phyloP scores from a whole-genome alignment of 108 stramenopile genomes.

The Asterionellopsis glacialis region DNA sequence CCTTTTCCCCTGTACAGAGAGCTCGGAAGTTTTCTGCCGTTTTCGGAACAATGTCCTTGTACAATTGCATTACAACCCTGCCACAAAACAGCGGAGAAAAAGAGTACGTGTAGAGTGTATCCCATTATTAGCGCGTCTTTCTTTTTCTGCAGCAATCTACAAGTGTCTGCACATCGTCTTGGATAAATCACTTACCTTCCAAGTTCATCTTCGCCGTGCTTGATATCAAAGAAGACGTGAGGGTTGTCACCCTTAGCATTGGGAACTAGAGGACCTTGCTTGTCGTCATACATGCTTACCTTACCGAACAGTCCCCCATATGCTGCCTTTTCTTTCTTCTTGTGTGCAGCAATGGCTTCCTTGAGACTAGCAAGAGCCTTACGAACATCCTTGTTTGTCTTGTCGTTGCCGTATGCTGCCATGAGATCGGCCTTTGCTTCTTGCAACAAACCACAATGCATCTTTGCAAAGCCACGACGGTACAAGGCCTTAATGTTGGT shows the following conservation, averaged over 20 bases:
- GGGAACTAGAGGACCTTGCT: conserved; percentile 69
- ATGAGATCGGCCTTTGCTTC: conserved; percentile 91
- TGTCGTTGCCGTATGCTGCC: conserved; percentile 83
- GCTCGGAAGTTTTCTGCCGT: conserved; percentile 96
- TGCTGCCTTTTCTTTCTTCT: conserved; percentile 85
- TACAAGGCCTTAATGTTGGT: conserved; percentile 90
- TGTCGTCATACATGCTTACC: conserved; percentile 89
- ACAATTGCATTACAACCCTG: conserved; percentile 84
- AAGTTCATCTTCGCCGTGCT: conserved; percentile 75
- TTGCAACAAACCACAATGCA: conserved; percentile 81
- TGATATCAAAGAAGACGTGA: conserved; percentile 91
- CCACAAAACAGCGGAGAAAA: neutral
- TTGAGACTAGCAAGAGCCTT: conserved; percentile 77
- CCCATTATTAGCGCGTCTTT: no score
- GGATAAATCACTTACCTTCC: conserved; percentile 26
- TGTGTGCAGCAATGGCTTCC: conserved; percentile 52
- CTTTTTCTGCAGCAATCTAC: neutral
- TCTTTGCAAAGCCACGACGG: conserved; percentile 74
- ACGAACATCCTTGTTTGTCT: conserved; percentile 88
- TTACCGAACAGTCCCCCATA: conserved; percentile 91
- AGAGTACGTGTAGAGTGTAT: neutral
- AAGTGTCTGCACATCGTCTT: no score
- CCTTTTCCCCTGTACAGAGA: conserved; percentile 95
- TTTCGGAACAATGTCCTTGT: conserved; percentile 89
- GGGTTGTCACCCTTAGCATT: conserved; percentile 82